A percentile compares a stretch with the other conserved stretches of the same genome.
Evolutionary conservation across 352 stramenopile species (phyloP).

Genomic region (Pythium inflatum): DNA sequence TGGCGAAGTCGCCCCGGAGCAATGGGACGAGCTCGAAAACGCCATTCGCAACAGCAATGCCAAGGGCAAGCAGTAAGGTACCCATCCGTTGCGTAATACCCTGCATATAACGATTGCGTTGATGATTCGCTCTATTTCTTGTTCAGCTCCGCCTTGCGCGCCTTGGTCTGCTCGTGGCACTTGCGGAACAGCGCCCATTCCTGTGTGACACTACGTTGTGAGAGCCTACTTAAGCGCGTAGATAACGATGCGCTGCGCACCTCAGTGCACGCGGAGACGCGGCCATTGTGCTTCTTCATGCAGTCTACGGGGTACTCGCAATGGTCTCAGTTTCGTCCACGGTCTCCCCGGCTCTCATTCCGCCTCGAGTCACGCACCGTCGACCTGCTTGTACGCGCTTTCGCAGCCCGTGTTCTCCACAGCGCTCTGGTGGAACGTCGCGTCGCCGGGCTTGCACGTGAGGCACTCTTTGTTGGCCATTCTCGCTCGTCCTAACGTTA

Average conservation of each 20-base stretch:
- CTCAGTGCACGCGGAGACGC: slow-evolving; percentile 74
- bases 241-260: no score
- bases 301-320: slow-evolving; percentile 50
- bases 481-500: no score
- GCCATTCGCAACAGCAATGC: slow-evolving; percentile 63
- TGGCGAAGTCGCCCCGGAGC: slow-evolving; percentile 52
- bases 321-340: no score
- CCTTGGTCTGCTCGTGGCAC: slow-evolving; percentile 68
- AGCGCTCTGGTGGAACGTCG: slow-evolving; percentile 67
- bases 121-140: no score
- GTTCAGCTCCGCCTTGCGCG: slow-evolving; percentile 34
- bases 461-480: slow-evolving; percentile 71
- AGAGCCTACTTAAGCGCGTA: no score
- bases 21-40: slow-evolving; percentile 77
- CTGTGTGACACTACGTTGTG: no score
- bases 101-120: no score
- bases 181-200: slow-evolving; percentile 78
- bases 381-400: slow-evolving; percentile 62
- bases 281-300: slow-evolving; percentile 80
- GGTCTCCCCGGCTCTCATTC: no score
- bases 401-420: slow-evolving; percentile 76
- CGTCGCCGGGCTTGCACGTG: slow-evolving; percentile 72
- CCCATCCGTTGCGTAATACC: background rate
- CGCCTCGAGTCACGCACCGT: no score
- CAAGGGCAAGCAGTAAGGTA: slow-evolving; percentile 47